These are phyloP conservation scores for Macrocystidia cucumis DNA, from an alignment of 1,284 basidiomycete genomes.

Conservation along the genomic window DNA sequence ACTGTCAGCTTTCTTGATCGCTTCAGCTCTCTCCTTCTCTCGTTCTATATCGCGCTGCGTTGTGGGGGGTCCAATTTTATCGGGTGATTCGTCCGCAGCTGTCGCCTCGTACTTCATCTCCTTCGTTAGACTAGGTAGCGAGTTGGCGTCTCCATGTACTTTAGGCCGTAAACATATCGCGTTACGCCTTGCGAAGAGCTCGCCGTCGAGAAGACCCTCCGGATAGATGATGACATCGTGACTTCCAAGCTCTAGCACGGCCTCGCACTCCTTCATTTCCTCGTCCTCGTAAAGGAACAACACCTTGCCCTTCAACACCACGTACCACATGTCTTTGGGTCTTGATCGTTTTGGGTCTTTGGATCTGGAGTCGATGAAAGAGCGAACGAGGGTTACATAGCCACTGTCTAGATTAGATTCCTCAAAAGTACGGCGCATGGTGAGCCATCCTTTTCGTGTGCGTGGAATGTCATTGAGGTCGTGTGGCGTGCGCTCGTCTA, in stretches of 20 bases:
- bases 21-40: conserved; percentile 32
- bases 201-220: conserved; percentile 69
- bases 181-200: conserved; percentile 85
- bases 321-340: conserved; percentile 86
- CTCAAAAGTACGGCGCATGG: conserved; percentile 75
- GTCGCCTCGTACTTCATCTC: conserved; percentile 42
- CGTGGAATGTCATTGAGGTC: conserved; percentile 48
- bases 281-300: conserved; percentile 92
- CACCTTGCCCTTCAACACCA: conserved; percentile 81
- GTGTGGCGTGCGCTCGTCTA: conserved; percentile 11
- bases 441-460: conserved; percentile 79
- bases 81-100: conserved; percentile 29
- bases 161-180: conserved; percentile 73
- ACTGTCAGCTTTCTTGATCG: conserved; percentile 35
- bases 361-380: conserved; percentile 67
- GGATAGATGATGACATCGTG: conserved; percentile 74
- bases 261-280: conserved; percentile 78
- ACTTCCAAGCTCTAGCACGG: conserved; percentile 71
- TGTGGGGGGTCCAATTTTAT: conserved; percentile 21
- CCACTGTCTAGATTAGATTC: conserved; percentile 51
- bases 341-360: conserved; percentile 72
- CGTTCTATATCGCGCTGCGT: conserved; percentile 37
- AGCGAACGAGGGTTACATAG: conserved; percentile 63
- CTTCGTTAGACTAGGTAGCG: conserved; percentile 43
- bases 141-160: conserved; percentile 19